phyloP scores from a whole-genome alignment of 768 basidiomycete species.

The Termitomyces titanicus region DNA sequence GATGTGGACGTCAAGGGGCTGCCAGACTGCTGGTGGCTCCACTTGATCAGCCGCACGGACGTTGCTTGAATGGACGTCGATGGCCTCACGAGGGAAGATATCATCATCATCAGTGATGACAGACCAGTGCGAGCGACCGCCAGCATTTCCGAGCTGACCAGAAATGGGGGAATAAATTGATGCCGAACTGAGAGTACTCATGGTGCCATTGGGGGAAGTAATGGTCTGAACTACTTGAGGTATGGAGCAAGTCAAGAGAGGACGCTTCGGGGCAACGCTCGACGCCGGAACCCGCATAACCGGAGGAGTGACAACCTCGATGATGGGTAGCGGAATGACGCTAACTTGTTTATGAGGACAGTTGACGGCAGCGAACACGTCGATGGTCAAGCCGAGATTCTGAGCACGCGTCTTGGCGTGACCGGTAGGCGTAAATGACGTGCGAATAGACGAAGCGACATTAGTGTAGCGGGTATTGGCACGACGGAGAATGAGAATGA shows the following conservation, averaged over 20 bases:
- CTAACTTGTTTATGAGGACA: conserved; percentile 39
- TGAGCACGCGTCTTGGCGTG: conserved; percentile 49
- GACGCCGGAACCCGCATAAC: conserved; percentile 8
- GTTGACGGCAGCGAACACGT: conserved; percentile 36
- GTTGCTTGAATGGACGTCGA: not conserved
- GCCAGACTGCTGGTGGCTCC: conserved; percentile 6
- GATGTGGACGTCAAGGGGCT: conserved; percentile 24
- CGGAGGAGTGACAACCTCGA: conserved; percentile 24
- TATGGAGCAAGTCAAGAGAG: conserved; percentile 22
- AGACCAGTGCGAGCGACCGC: conserved; percentile 16
- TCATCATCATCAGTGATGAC: conserved; percentile 4
- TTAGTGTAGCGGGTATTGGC: conserved; percentile 39
- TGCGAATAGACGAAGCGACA: conserved; percentile 36
- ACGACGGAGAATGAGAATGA: conserved; percentile 36
- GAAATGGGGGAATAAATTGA: conserved; percentile 7
- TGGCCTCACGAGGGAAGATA: conserved; percentile 9
- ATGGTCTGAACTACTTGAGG: conserved; percentile 17
- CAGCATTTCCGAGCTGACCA: not conserved
- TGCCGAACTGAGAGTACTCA: conserved; percentile 9
- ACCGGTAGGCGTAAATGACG: conserved; percentile 29
- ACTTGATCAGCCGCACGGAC: conserved; percentile 10
- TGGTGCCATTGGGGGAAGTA: conserved; percentile 21
- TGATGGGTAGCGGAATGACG: conserved; percentile 31
- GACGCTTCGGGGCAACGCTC: conserved; percentile 8
- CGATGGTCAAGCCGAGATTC: conserved; percentile 39